Evolutionary conservation across 768 basidiomycete genomes (phyloP), one percentile per base, ranked within the genome.

Genomic region (Daedaleopsis nitida): DNA sequence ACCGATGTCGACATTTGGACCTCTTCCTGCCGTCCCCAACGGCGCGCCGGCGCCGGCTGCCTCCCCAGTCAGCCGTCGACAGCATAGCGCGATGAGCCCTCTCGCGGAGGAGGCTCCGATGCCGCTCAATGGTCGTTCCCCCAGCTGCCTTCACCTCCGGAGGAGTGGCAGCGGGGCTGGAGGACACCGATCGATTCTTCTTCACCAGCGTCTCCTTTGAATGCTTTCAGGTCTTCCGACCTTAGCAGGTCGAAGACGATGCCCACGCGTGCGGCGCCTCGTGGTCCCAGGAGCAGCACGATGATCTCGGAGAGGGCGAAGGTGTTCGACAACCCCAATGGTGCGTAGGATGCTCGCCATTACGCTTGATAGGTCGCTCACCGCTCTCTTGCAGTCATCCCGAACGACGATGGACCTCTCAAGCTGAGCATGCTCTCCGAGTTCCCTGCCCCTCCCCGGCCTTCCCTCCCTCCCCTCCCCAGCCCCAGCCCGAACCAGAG

Each of bases 371-470:
- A 16, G 17, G 16, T 14, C 6, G 32, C 45, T 44, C 13, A 37
- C 48, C 32, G 32, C 35, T 10, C 17, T 16, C 13, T 3, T 14
- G 17, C 17, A 21, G 21, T 44, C 12, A 43, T 58, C 21, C 48
- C 44, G n/a, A 57, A 57, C 9, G 60, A 51, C 32, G 64, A 61
- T 17, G 23, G 59, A 19, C 52, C 59, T 8, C 32, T 57, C 34
- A 53, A 58, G 43, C 43, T 68, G 13, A 56, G 54, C 17, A 72
- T 71, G 65, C 62, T 79, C 45, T 64, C 73, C 12, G 69, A 75
- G 58, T 78, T 81, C 68, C 71, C 77, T n/a, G 63, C 48, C 23
- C 63, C 66, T 14, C 67, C 66, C 16, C 60, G 57, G 52, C 68
- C 65, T 53, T 61, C 63, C 37, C 47, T 67, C 21, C 64, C 69